Percentiles rank a stretch among this genome's conserved stretches.
Conservation (phyloP, 108 stramenopile genomes). For the Conticribra guillardii region DNA sequence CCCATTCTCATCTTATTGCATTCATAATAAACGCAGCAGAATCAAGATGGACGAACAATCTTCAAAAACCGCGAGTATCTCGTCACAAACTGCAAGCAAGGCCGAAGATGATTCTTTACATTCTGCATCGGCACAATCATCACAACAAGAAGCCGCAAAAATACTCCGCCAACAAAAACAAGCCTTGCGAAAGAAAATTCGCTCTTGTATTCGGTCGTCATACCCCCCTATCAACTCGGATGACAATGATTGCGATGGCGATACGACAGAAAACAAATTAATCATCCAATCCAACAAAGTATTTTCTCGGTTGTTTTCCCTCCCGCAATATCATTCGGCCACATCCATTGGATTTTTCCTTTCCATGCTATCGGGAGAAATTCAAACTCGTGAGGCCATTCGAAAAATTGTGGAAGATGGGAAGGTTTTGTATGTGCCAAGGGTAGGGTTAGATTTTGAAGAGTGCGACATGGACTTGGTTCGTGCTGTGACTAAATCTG, state of each 20-base stretch:
- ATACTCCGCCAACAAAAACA: conserved; percentile 34
- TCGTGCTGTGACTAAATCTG: conserved; percentile 36
- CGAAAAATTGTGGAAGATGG: conserved; percentile 31
- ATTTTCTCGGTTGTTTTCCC: conserved; percentile 57
- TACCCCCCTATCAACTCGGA: conserved; percentile 25
- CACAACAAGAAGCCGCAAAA: background rate
- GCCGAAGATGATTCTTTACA: too few relatives aligned
- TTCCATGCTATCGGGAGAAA: conserved; percentile 87
- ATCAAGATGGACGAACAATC: too few relatives aligned
- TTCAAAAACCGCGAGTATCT: too few relatives aligned
- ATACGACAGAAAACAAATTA: conserved; percentile 1
- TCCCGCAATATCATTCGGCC: conserved; percentile 74
- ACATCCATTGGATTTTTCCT: conserved; percentile 82
- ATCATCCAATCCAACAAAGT: conserved; percentile 59
- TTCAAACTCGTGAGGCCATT: conserved; percentile 69
- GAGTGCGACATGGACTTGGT: conserved; percentile 85
- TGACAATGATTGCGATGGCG: conserved; percentile 23
- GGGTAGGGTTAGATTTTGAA: conserved; percentile 90
- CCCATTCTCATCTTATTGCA: too few relatives aligned
- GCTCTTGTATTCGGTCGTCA: conserved; percentile 40
- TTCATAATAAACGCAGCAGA: too few relatives aligned
- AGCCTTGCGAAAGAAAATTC: conserved; percentile 64
- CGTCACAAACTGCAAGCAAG: too few relatives aligned
- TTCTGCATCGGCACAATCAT: too few relatives aligned
- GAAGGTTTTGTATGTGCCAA: conserved; percentile 82